Evolutionary conservation across 441 rosid species (phyloP).

Genomic region (Populus hybrid): DNA sequence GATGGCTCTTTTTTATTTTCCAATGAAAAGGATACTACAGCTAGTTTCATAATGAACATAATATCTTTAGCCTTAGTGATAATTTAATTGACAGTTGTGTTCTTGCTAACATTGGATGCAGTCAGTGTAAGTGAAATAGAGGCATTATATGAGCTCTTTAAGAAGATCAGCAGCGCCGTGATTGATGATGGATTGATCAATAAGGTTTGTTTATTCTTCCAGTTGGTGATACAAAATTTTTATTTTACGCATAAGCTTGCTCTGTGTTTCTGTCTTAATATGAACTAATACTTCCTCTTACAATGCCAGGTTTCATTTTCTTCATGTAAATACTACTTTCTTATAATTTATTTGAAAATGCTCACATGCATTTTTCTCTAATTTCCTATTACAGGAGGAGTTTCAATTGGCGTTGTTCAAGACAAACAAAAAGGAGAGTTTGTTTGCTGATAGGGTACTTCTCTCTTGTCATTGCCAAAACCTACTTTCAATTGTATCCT

Average conservation of each 20-base stretch:
- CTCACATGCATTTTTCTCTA: background rate
- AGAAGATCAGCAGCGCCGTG: slow-evolving; percentile 97
- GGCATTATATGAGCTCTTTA: slow-evolving; percentile 94
- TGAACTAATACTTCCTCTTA: background rate
- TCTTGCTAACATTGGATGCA: slow-evolving; percentile 36
- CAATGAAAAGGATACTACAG: background rate
- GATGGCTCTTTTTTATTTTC: background rate
- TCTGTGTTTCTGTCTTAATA: slow-evolving; percentile 1
- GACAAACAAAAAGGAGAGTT: slow-evolving; percentile 92
- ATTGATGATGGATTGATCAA: slow-evolving; percentile 94
- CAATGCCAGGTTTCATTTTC: slow-evolving; percentile 2
- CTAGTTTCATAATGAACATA: background rate
- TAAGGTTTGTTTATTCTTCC: slow-evolving; percentile 47
- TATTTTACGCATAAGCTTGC: background rate
- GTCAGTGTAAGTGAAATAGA: slow-evolving; percentile 98
- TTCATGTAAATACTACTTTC: background rate
- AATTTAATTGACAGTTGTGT: slow-evolving; percentile 18
- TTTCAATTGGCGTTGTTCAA: slow-evolving; percentile 94
- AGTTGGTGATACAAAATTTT: background rate
- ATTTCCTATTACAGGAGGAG: slow-evolving; percentile 64
- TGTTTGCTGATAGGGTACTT: slow-evolving; percentile 92
- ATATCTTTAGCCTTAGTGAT: background rate
- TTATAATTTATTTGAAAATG: background rate
- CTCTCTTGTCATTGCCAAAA: slow-evolving; percentile 3
- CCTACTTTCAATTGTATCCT: background rate